Conservation (phyloP, 495 filamentous ascomycete species). For the Neurospora hispaniola region DNA sequence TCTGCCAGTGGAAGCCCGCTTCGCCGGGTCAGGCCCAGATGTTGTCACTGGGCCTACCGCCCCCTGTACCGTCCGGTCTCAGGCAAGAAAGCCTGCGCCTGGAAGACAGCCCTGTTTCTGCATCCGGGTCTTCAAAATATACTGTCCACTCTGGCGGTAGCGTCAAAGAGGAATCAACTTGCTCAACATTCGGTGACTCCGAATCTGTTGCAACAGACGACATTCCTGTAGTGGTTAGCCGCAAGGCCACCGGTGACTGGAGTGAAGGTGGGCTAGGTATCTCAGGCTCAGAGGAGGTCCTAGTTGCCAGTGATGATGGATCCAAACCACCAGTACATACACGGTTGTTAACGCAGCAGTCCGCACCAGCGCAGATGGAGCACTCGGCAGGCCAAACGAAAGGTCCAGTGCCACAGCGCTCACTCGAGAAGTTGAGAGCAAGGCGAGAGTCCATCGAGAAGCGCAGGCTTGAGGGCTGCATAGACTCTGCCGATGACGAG, state of each 20-base stretch:
- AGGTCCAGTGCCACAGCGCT: conserved; percentile 45
- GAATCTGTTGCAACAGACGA: conserved; percentile 74
- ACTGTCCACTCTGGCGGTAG: conserved; percentile 56
- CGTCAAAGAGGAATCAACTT: conserved; percentile 75
- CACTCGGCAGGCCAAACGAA: conserved; percentile 32
- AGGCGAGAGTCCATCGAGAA: conserved; percentile 70
- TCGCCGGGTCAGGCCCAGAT: conserved; percentile 35
- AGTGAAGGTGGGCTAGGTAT: conserved; percentile 64
- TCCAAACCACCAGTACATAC: conserved; percentile 29
- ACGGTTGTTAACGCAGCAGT: conserved; percentile 50
- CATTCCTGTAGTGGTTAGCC: conserved; percentile 61
- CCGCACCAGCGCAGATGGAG: conserved; percentile 58
- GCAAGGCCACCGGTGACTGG: conserved; percentile 63
- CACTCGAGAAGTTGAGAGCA: conserved; percentile 65
- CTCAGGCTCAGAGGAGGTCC: conserved; percentile 32
- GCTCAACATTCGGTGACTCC: conserved; percentile 77
- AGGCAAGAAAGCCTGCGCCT: conserved; percentile 49
- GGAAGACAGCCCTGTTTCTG: conserved; percentile 80
- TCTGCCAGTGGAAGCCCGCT: conserved; percentile 89
- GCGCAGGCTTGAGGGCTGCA: conserved; percentile 59
- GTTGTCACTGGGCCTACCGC: conserved; percentile 31
- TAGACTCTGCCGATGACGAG: conserved; percentile 82
- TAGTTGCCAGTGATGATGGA: conserved; percentile 20
- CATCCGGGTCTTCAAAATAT: conserved; percentile 70
- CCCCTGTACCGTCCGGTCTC: conserved; percentile 49